These are phyloP conservation scores for Xylariomycetidae sp. DNA, from an alignment of 2,329 filamentous ascomycete species.

Conservation along the genomic window DNA sequence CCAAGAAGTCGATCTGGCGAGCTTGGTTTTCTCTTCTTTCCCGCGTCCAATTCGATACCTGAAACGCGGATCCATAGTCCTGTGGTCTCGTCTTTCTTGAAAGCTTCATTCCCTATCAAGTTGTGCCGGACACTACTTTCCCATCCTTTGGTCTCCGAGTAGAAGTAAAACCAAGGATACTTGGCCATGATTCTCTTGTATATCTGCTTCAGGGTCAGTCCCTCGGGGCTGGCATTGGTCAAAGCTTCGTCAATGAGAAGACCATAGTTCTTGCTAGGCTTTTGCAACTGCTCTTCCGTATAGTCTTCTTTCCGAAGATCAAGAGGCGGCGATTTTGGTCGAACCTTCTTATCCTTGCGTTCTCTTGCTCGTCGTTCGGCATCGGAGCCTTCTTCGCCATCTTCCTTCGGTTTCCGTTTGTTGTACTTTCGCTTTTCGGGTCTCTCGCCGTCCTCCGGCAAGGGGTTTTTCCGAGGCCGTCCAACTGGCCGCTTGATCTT, in stretches of 20 bases:
- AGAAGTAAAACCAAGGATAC: slow-evolving; percentile 56
- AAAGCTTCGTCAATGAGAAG: slow-evolving; percentile 56
- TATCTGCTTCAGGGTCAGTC: slow-evolving; percentile 54
- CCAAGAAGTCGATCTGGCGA: slow-evolving; percentile 41
- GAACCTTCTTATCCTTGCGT: slow-evolving; percentile 54
- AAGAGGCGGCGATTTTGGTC: slow-evolving; percentile 55
- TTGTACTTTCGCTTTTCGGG: slow-evolving; percentile 63
- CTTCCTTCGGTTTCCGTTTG: slow-evolving; percentile 52
- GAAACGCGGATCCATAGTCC: slow-evolving; percentile 52
- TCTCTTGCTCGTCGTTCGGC: slow-evolving; percentile 50
- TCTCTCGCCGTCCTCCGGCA: slow-evolving; percentile 50
- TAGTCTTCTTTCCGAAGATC: slow-evolving; percentile 50
- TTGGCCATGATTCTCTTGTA: slow-evolving; percentile 55
- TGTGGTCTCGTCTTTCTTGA: slow-evolving; percentile 51
- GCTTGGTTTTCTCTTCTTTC: slow-evolving; percentile 52
- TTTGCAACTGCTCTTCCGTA: slow-evolving; percentile 51
- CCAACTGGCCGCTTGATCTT: slow-evolving; percentile 59
- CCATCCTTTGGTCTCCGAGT: slow-evolving; percentile 58
- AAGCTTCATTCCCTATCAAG: slow-evolving; percentile 55
- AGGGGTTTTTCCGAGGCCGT: slow-evolving; percentile 56
- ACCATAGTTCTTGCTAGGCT: slow-evolving; percentile 58
- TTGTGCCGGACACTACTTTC: slow-evolving; percentile 61
- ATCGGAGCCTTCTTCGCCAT: slow-evolving; percentile 49
- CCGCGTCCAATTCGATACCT: slow-evolving; percentile 53
- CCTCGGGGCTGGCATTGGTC: slow-evolving; percentile 45